phyloP scores from a whole-genome alignment of 371 early-diverging fungal genomes.

The Lichtheimia ramosa region DNA sequence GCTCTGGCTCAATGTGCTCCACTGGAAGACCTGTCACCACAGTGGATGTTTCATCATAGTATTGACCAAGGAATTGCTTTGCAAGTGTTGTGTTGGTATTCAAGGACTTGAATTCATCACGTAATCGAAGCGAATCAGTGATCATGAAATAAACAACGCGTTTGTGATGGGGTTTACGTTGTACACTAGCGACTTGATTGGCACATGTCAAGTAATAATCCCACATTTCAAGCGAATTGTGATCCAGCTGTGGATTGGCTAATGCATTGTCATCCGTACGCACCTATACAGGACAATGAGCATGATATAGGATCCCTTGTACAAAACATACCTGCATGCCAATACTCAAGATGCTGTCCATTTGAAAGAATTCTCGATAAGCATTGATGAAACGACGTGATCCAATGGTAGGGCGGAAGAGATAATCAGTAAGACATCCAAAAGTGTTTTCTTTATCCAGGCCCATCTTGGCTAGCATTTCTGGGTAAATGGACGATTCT shows the following conservation, averaged over 20 bases:
- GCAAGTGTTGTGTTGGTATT: constrained; percentile 18
- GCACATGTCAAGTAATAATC: constrained; percentile 36
- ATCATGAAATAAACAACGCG: constrained; percentile 32
- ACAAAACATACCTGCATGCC: constrained; percentile 27
- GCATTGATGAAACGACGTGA: constrained; percentile 31
- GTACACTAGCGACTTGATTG: constrained; percentile 25
- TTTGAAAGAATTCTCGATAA: constrained; percentile 25
- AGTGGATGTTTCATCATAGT: constrained; percentile 7
- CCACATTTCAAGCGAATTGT: constrained; percentile 24
- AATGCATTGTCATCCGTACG: constrained; percentile 33
- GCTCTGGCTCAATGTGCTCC: constrained; percentile 29
- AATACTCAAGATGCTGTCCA: constrained; percentile 36
- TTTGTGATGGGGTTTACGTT: constrained; percentile 28
- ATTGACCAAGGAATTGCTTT: constrained; percentile 1
- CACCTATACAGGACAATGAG: constrained; percentile 3
- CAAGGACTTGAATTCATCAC: constrained; percentile 28
- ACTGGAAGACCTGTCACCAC: constrained; percentile 31
- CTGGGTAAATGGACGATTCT: constrained; percentile 24
- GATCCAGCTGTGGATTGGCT: constrained; percentile 27
- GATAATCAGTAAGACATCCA: constrained; percentile 31
- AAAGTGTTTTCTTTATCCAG: constrained; percentile 31
- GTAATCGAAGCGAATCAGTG: constrained; percentile 28
- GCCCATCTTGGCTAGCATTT: constrained; percentile 21
- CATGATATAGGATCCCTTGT: background rate
- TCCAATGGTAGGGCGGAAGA: constrained; percentile 35